A percentile compares a stretch with the other conserved stretches of the same genome.
Conservation (phyloP, 108 stramenopile genomes). For the Schizochytrium sp. region DNA sequence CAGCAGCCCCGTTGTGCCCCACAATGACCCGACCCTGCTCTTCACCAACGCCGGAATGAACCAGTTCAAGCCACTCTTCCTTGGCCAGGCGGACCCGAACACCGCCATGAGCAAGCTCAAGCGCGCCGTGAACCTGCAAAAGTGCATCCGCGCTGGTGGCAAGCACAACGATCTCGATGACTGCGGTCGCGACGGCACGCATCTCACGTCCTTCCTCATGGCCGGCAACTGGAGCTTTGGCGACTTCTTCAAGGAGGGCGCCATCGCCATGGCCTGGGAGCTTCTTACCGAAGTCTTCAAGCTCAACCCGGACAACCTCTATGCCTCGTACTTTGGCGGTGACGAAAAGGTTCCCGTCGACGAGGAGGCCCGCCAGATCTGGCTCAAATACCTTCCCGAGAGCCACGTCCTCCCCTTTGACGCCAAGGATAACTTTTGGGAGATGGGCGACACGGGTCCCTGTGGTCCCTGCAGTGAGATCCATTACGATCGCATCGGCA, state of each 20-base stretch:
- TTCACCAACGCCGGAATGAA: slow-evolving; percentile 99
- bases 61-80: slow-evolving; percentile 96
- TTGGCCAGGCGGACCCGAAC: slow-evolving; percentile 83
- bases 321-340: slow-evolving; percentile 97
- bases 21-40: slow-evolving; percentile 96
- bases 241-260: slow-evolving; percentile 95
- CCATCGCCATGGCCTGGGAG: slow-evolving; percentile 90
- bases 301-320: slow-evolving; percentile 69
- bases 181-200: slow-evolving; percentile 98
- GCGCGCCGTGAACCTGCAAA: slow-evolving; percentile 92
- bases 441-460: slow-evolving; percentile 98
- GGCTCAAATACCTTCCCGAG: slow-evolving; percentile 81
- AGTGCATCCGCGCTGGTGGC: slow-evolving; percentile 98
- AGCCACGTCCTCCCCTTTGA: slow-evolving; percentile 80
- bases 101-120: slow-evolving; percentile 71
- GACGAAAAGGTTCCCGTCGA: slow-evolving; percentile 77
- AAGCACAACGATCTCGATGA: slow-evolving; percentile 99
- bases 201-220: slow-evolving; percentile 99
- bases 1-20: slow-evolving; percentile 89
- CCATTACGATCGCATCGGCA: slow-evolving; percentile 96
- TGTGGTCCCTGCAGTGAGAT: slow-evolving; percentile 98
- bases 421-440: slow-evolving; percentile 98
- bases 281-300: slow-evolving; percentile 81
- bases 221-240: slow-evolving; percentile 97
- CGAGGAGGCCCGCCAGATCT: slow-evolving; percentile 74